Evolutionary conservation across 768 basidiomycete species (phyloP), one percentile per base, ranked within the genome.

Genomic region (Leccinum rimulosum): DNA sequence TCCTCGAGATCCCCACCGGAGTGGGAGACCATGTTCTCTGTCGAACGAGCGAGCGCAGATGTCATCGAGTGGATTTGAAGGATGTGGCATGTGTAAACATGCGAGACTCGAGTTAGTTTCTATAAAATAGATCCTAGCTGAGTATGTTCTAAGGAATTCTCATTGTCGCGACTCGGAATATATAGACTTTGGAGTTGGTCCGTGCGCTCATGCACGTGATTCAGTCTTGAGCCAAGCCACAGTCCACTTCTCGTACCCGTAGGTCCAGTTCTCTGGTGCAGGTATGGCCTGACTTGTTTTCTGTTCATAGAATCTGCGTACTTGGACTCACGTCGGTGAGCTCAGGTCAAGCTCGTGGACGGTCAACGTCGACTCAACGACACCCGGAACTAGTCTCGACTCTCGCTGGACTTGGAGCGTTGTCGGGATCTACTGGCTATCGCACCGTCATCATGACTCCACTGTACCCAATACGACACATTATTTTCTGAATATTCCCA

Each of bases 101-200:
- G 85, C 85, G 81, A 85, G 83, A 86, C 84, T 84, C 84, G 83
- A 74, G 85, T 85, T 82, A 85, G 84, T 84, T 83, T 82, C 84
- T 86, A 84, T 85, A 84, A 70, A 86, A 86, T 82, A 86, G 84
- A 86, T 86, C 84, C 84, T 86, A 83, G 81, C 83, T 83, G 85
- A 86, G 85, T 86, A 85, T 86, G 84, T 84, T 86, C 85, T 86
- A 64, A 77, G 68, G 83, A 77, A 71, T 68, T 65, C 65, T 14
- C 0, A 22, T 12, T 55, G 59, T 49, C 15, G 33, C 35, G 1
- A 1, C 36, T 1, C 50, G 38, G 65, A 50, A 62, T 81, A 72
- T 80, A 76, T 76, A 75, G 4, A 1, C 60, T 66, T 59, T 47
- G 2, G 6, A 0, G 15, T 5, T 77, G 80, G 81, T 66, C 72